Percentiles rank a stretch among this genome's conserved stretches.
Evolutionary conservation across 2,329 filamentous ascomycete genomes (phyloP).

Genomic region (Phialocephala subalpina): DNA sequence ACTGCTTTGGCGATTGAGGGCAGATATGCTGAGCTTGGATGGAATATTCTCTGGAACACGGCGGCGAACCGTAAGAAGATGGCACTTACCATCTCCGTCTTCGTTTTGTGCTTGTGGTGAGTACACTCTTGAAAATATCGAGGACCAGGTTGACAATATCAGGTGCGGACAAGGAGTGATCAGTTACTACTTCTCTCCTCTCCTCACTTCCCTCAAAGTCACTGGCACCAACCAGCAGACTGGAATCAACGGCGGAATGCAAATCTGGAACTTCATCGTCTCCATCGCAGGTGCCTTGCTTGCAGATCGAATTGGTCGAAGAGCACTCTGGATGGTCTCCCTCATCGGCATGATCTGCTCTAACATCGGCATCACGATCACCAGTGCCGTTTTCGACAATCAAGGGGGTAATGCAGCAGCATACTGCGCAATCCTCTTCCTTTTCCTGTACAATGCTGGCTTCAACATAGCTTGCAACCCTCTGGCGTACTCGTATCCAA

Average conservation of each 20-base stretch:
- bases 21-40: constrained; percentile 36
- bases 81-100: constrained; percentile 41
- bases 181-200: constrained; percentile 48
- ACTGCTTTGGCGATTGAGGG: constrained; percentile 50
- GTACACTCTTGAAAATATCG: not conserved
- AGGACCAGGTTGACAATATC: not conserved
- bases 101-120: constrained; percentile 16
- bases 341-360: constrained; percentile 37
- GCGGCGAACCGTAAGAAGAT: constrained; percentile 27
- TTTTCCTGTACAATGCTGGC: constrained; percentile 57
- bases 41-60: constrained; percentile 43
- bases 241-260: constrained; percentile 43
- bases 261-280: constrained; percentile 56
- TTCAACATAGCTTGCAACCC: constrained; percentile 43
- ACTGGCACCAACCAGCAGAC: constrained; percentile 36
- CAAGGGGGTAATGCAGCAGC: constrained; percentile 24
- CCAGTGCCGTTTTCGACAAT: constrained; percentile 23
- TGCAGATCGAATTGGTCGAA: constrained; percentile 38
- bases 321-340: constrained; percentile 32
- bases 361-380: constrained; percentile 40
- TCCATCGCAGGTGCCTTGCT: constrained; percentile 51
- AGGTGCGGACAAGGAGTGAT: constrained; percentile 36
- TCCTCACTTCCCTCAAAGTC: constrained; percentile 38
- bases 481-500: constrained; percentile 31
- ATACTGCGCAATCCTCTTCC: constrained; percentile 48